phyloP scores from a whole-genome alignment of 495 filamentous ascomycete species.

The Thozetella sp. region DNA sequence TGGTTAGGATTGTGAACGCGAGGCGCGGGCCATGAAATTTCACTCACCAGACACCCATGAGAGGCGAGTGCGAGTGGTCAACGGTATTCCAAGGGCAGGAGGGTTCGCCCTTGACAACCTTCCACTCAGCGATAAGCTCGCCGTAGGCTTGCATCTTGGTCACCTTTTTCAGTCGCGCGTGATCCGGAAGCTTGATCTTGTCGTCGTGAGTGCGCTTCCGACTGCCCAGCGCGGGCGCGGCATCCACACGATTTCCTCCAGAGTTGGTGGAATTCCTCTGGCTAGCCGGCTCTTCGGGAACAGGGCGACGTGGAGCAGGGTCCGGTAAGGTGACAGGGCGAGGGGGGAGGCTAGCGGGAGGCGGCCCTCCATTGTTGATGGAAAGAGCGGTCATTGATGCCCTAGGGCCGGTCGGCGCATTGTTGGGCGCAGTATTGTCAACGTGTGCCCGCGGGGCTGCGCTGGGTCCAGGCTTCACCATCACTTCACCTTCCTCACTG shows the following conservation, averaged over 20 bases:
- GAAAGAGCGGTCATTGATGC: background rate
- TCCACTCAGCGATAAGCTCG: constrained; percentile 61
- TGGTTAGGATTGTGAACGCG: constrained; percentile 6
- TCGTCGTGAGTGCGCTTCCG: constrained; percentile 76
- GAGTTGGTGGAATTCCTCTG: background rate
- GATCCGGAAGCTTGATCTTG: constrained; percentile 53
- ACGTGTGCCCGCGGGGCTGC: background rate
- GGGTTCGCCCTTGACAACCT: constrained; percentile 29
- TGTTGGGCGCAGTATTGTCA: background rate
- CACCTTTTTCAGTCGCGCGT: constrained; percentile 43
- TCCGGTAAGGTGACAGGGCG: background rate
- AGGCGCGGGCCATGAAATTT: background rate
- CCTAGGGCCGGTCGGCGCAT: constrained; percentile 4
- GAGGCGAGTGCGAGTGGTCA: constrained; percentile 49
- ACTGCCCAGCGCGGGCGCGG: constrained; percentile 18
- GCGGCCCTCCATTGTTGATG: background rate
- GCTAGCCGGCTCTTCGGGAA: background rate
- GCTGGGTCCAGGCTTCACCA: constrained; percentile 4
- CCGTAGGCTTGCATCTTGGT: constrained; percentile 44
- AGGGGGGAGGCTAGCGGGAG: background rate
- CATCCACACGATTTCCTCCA: background rate
- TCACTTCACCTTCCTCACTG: constrained; percentile 33
- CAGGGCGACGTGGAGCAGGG: background rate
- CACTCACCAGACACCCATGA: constrained; percentile 53
- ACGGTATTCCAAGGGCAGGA: constrained; percentile 61